Conservation (phyloP, 2,329 filamentous ascomycete species). For the Drechslerella dactyloides region DNA sequence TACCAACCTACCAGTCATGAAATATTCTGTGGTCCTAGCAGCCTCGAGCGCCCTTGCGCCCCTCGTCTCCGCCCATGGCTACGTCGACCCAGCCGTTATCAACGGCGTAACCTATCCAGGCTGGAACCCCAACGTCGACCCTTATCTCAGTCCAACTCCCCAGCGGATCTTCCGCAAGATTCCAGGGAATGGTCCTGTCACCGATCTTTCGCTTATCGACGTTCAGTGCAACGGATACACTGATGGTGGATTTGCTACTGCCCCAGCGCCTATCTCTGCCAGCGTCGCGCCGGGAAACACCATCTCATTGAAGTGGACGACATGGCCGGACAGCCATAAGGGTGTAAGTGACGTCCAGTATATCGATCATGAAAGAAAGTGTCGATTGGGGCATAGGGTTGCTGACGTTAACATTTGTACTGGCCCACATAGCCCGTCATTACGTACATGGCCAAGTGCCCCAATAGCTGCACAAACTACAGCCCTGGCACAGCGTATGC, state of each 20-base stretch:
- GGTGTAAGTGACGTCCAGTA: slow-evolving; percentile 49
- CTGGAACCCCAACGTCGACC: slow-evolving; percentile 61
- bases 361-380: neutral
- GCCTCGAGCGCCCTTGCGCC: slow-evolving; percentile 34
- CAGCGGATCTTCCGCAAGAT: slow-evolving; percentile 66
- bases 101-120: slow-evolving; percentile 58
- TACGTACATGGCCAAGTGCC: slow-evolving; percentile 68
- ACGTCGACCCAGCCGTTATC: slow-evolving; percentile 62
- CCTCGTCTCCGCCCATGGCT: slow-evolving; percentile 60
- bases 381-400: slow-evolving; percentile 56
- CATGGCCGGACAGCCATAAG: slow-evolving; percentile 59
- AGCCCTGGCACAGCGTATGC: slow-evolving; percentile 60
- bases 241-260: slow-evolving; percentile 41
- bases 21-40: slow-evolving; percentile 32
- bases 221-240: slow-evolving; percentile 64
- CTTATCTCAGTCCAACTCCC: slow-evolving; percentile 59
- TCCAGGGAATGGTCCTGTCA: slow-evolving; percentile 66
- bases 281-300: slow-evolving; percentile 64
- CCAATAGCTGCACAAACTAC: slow-evolving; percentile 63
- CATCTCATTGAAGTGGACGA: slow-evolving; percentile 65
- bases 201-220: slow-evolving; percentile 64
- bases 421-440: slow-evolving; percentile 60
- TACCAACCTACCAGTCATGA: slow-evolving; percentile 8
- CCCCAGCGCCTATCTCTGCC: slow-evolving; percentile 65
- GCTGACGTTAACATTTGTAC: slow-evolving; percentile 59